Base-by-base conservation (phyloP, 2,329 filamentous ascomycete genomes). In the Scytalidium sp. region DNA sequence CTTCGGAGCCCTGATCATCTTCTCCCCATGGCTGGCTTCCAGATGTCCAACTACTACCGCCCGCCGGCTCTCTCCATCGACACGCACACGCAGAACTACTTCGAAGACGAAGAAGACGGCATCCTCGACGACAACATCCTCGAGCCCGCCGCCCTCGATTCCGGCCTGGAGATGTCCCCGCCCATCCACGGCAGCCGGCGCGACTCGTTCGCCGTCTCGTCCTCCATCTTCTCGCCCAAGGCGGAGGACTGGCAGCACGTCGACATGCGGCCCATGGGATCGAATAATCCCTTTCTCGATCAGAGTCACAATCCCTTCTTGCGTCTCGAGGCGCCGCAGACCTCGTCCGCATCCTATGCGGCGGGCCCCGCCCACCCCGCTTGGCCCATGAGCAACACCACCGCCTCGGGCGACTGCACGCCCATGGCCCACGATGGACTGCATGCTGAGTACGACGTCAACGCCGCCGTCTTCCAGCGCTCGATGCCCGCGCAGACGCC, bases 371-470 rank as follows among this genome's bases (percentile, higher is more conserved):
- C 32, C 5, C 32, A 36, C 32, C 57, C 64, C 29, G 56, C 53
- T 27, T 66, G 62, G 62, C 46, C 51, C 5, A 61, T 65, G 58
- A 57, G 54, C 50, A 78, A 78, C 45, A n/a, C n/a, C n/a, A n/a
- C n/a, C n/a, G 75, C 74, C 60, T 88, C 87, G 21, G 87, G 83
- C 46, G 81, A 88, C 54, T 86, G 83, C 67, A 93, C 89, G 6
- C 87, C 88, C 15, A 82, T 90, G 53, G 84, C 83, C 53, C 88
- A 89, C 61, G 85, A 88, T 60, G 79, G 83, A 44, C 68, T 83
- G 27, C 70, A 78, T 36, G 64, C 74, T 42, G 79, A 81, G 19
- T 85, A 79, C 60, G 80, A 85, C 54, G 60, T 73, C 60, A 60
- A 57, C 47, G 64, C 73, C 36, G 71, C 75, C 53, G 66, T 83